These are phyloP conservation scores for Colletotrichum acutatum DNA, from an alignment of 2,329 filamentous ascomycete species.

Conservation along the genomic window DNA sequence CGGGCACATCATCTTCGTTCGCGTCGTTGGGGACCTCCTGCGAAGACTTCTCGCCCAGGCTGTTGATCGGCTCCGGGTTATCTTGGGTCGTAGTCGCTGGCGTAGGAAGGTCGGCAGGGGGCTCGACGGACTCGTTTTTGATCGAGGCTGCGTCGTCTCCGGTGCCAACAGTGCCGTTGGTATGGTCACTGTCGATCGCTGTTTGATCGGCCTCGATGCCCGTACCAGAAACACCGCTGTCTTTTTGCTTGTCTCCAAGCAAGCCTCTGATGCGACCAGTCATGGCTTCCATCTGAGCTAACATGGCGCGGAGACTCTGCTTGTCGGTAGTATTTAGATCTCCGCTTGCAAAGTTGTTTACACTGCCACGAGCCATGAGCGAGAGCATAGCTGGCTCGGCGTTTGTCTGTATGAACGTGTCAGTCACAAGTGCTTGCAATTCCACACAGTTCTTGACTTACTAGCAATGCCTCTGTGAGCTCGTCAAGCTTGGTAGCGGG, in stretches of 20 bases:
- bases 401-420: constrained; percentile 48
- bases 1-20: constrained; percentile 46
- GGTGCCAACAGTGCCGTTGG: constrained; percentile 9
- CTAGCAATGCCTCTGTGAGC: constrained; percentile 70
- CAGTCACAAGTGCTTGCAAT: constrained; percentile 27
- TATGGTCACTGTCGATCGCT: constrained; percentile 28
- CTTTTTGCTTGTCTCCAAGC: constrained; percentile 42
- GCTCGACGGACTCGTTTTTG: constrained; percentile 33
- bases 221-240: background rate
- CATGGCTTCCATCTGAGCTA: constrained; percentile 59
- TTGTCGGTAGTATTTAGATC: constrained; percentile 56
- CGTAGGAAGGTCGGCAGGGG: constrained; percentile 31
- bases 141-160: constrained; percentile 9
- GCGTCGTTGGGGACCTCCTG: constrained; percentile 13
- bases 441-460: constrained; percentile 53
- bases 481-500: constrained; percentile 59
- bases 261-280: constrained; percentile 53
- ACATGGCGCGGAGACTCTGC: constrained; percentile 58
- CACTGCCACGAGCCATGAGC: constrained; percentile 60
- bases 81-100: constrained; percentile 39
- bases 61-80: constrained; percentile 41
- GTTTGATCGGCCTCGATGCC: background rate
- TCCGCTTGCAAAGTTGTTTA: constrained; percentile 53
- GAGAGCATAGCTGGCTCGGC: constrained; percentile 58
- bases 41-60: constrained; percentile 38